Conservation (phyloP, 106 monocot species). For the Dendrobium huoshanense region DNA sequence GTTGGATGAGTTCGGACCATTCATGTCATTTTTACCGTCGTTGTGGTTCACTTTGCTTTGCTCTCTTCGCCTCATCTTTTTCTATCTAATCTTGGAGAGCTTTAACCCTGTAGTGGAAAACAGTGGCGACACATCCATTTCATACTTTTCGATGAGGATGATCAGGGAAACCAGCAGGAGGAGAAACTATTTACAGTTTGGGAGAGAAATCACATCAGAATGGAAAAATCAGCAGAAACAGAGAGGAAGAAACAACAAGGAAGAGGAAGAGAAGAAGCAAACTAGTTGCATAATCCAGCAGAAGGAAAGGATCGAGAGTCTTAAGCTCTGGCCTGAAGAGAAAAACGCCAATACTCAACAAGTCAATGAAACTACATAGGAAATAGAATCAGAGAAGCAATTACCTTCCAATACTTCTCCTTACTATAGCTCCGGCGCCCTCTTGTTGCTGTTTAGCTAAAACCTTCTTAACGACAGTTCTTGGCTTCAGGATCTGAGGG, state of each 20-base stretch:
- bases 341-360: background rate
- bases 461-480: conserved; percentile 49
- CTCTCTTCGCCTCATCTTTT: too few species aligned
- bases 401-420: conserved; percentile 76
- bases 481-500: conserved; percentile 28
- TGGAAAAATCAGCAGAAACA: background rate
- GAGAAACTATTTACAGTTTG: conserved; percentile 29
- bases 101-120: too few species aligned
- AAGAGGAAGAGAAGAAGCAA: background rate
- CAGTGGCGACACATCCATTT: too few species aligned
- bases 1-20: too few species aligned
- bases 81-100: too few species aligned
- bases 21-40: too few species aligned
- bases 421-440: conserved; percentile 59
- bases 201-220: background rate
- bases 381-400: background rate
- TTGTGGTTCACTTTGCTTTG: too few species aligned
- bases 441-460: conserved; percentile 58
- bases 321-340: conserved; percentile 44
- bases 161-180: conserved; percentile 69
- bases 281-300: conserved; percentile 63
- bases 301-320: conserved; percentile 63
- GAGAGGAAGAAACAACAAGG: background rate
- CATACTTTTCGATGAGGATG: conserved; percentile 80
- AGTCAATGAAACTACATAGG: background rate